Conservation (phyloP, 768 basidiomycete species). For the Tulasnella sp. region DNA sequence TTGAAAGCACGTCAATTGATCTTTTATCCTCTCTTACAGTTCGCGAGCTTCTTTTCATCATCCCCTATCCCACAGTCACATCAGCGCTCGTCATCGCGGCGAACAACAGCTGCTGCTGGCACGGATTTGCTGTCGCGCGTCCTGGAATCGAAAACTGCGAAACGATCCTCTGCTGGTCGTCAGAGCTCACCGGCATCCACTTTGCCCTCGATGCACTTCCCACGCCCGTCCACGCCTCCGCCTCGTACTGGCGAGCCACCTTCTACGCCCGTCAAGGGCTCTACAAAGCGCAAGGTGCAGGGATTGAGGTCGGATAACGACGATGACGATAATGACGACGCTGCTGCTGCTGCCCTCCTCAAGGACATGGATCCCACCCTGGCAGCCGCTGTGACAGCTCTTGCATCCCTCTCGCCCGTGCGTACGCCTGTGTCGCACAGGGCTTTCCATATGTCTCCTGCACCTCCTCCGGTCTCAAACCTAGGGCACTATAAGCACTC, state of each 20-base stretch:
- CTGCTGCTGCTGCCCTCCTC: background rate
- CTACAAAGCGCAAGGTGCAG: too few species aligned
- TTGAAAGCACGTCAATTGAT: background rate
- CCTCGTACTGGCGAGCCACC: conserved; percentile 1
- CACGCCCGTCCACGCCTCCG: conserved; percentile 6
- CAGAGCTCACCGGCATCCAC: background rate
- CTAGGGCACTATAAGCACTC: conserved; percentile 59
- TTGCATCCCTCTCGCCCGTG: conserved; percentile 13
- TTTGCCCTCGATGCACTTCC: conserved; percentile 2
- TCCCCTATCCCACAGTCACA: conserved; percentile 69
- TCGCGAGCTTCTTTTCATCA: conserved; percentile 14
- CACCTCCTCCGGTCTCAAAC: conserved; percentile 32
- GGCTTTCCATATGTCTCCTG: conserved; percentile 13
- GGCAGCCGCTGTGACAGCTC: conserved; percentile 12
- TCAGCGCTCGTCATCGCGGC: conserved; percentile 65
- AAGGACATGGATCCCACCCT: conserved; percentile 11
- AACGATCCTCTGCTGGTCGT: background rate
- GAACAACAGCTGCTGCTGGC: background rate
- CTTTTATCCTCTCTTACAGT: background rate
- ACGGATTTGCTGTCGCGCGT: conserved; percentile 14
- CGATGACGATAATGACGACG: conserved; percentile 1
- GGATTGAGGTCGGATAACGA: too few species aligned
- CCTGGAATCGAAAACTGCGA: conserved; percentile 11
- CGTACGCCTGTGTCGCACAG: conserved; percentile 15
- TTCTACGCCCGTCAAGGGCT: background rate